Conservation (phyloP, 164 flowering plant species). For the Litsea cubeba region DNA sequence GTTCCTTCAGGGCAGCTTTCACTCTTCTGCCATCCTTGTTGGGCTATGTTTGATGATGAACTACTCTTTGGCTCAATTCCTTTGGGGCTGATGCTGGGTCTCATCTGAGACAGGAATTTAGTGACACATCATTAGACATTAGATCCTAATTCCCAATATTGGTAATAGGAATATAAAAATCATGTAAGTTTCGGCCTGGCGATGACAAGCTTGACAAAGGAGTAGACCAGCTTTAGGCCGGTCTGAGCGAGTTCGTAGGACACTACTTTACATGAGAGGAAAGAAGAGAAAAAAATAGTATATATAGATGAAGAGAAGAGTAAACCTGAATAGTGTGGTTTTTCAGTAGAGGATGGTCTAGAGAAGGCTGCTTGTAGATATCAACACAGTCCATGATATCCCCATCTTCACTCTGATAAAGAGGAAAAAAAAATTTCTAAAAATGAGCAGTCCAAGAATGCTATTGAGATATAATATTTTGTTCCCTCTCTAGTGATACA, state of each 20-base stretch:
- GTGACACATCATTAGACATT: background rate
- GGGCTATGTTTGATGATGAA: background rate
- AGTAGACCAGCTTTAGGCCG: too few species aligned
- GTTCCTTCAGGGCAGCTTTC: conserved; percentile 59
- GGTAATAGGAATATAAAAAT: too few species aligned
- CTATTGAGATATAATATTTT: background rate
- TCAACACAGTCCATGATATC: conserved; percentile 9
- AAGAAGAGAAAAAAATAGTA: background rate
- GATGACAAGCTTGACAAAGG: too few species aligned
- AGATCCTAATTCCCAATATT: too few species aligned
- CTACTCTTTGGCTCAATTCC: background rate
- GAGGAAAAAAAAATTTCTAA: background rate
- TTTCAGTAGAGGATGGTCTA: conserved; percentile 7
- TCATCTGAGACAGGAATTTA: background rate
- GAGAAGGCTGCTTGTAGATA: conserved; percentile 11
- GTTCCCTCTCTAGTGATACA: too few species aligned
- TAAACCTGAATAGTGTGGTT: conserved; percentile 7
- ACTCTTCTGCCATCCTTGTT: conserved; percentile 43
- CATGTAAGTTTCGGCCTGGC: too few species aligned
- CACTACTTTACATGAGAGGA: background rate
- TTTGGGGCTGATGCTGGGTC: background rate
- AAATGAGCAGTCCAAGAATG: background rate
- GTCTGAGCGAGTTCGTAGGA: too few species aligned
- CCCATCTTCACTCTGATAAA: conserved; percentile 10
- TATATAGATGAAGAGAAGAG: background rate